Base-by-base conservation (phyloP, 345 rosid genomes). In the Acer saccharum region DNA sequence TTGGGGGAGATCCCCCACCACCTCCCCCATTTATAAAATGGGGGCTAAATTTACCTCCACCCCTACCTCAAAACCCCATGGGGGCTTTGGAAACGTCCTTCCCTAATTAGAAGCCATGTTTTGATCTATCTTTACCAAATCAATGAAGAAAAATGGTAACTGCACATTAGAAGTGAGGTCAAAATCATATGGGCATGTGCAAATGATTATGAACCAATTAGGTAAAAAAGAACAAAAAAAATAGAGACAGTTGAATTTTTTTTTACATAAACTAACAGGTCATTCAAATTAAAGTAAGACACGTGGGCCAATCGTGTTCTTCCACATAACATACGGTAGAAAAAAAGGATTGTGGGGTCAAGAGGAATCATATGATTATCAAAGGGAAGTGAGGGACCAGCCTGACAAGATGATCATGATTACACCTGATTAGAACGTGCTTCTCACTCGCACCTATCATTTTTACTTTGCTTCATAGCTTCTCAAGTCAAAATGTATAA, bases 391-490 rank as follows among this genome's bases (percentile, higher is more conserved):
- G 3, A 50, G 10, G 62, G 73, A 70, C 43, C 62, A 69, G 61
- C 21, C 43, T 67, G 54, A 10, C 0, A 4, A 43, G 35, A 11
- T 63, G 58, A 78, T 46, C 12, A 46, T 78, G 50, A 84, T 81
- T 75, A 65, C 73, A 7, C 65, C 35, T 25, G 58, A 58, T 60
- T 39, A 43, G 68, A 74, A 78, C 75, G 65, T 74, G 76, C 29
- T 4, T 44, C 65, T n/a, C 55, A 73, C 68, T 57, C 69, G 72
- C 72, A 17, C 18, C 55, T 77, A 82, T 82, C 68, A 79, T 35
- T 79, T 84, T 68, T 69, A 69, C 68, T 44, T 58, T 32, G 61
- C 57, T 76, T 66, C 71, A 23, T 67, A 48, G 6, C 39, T 16
- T 41, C 65, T 54, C 43, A 76, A 76, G 73, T 78, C 77, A 81